These are phyloP conservation scores for Ophiostoma perfectum DNA, from an alignment of 2,329 filamentous ascomycete species.

Conservation along the genomic window DNA sequence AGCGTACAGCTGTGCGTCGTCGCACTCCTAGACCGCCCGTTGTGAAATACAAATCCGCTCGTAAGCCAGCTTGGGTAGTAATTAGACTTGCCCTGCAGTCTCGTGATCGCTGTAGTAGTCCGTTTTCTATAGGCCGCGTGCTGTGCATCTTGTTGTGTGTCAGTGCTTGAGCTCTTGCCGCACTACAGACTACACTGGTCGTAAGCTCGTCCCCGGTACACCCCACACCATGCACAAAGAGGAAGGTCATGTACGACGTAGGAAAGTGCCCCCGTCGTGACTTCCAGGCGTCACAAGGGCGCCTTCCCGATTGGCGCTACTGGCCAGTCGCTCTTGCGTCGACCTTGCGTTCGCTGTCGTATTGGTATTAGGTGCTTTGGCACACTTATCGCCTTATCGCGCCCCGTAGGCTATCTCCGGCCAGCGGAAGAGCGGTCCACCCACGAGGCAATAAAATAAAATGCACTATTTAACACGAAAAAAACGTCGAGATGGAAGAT, in stretches of 20 bases:
- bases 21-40: too few species aligned
- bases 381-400: constrained; percentile 11
- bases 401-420: constrained; percentile 11
- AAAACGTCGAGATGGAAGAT: not conserved
- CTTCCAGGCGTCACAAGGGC: constrained; percentile 5
- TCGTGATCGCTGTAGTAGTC: not conserved
- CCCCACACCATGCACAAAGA: not conserved
- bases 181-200: too few species aligned
- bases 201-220: too few species aligned
- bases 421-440: not conserved
- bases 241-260: not conserved
- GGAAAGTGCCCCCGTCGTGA: not conserved
- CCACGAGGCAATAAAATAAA: not conserved
- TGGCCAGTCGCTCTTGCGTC: constrained; percentile 21
- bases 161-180: too few species aligned
- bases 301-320: constrained; percentile 16
- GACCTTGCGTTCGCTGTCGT: constrained; percentile 10
- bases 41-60: too few species aligned
- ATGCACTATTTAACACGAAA: not conserved
- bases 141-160: not conserved
- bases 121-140: not conserved
- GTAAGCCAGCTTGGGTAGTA: not conserved
- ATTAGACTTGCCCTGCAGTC: not conserved
- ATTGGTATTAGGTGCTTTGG: constrained; percentile 13
- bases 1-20: not conserved